A percentile compares a stretch with the other conserved stretches of the same genome.
Conservation (phyloP, 495 filamentous ascomycete genomes). For the Hypoxylon subgilvum region DNA sequence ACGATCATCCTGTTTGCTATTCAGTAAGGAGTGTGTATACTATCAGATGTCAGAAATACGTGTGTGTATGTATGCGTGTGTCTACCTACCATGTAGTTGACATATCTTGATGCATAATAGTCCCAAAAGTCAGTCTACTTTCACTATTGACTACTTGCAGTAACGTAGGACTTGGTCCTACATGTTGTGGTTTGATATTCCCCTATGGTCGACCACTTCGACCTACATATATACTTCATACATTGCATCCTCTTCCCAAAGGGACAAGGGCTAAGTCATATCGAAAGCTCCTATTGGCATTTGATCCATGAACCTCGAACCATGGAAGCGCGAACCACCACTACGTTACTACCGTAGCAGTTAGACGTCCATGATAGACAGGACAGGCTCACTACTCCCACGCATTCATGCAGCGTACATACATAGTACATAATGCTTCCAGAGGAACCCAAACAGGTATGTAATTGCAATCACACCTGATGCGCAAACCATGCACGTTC, state of each 20-base stretch:
- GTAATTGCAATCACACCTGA: conserved; percentile 36
- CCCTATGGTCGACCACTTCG: too few relatives aligned
- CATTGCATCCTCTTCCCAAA: too few relatives aligned
- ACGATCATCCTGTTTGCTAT: conserved; percentile 28
- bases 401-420: conserved; percentile 23
- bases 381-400: neutral
- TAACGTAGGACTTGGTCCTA: conserved; percentile 16
- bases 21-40: conserved; percentile 9
- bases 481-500: conserved; percentile 34
- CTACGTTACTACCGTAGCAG: conserved; percentile 37
- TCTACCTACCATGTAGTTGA: neutral
- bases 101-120: neutral
- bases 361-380: conserved; percentile 25
- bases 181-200: too few relatives aligned
- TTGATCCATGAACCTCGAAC: conserved; percentile 36
- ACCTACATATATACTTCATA: neutral
- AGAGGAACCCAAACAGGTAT: conserved; percentile 30
- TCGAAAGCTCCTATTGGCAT: conserved; percentile 23
- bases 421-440: conserved; percentile 3
- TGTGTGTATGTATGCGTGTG: neutral
- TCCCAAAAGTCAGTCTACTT: too few relatives aligned
- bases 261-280: conserved; percentile 1
- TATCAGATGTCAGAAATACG: neutral
- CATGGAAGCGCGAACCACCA: conserved; percentile 37
- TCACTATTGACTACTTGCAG: too few relatives aligned